These are phyloP conservation scores for button mushroom (Agaricus bisporus) DNA, from an alignment of 768 basidiomycete species.

Conservation along the genomic window DNA sequence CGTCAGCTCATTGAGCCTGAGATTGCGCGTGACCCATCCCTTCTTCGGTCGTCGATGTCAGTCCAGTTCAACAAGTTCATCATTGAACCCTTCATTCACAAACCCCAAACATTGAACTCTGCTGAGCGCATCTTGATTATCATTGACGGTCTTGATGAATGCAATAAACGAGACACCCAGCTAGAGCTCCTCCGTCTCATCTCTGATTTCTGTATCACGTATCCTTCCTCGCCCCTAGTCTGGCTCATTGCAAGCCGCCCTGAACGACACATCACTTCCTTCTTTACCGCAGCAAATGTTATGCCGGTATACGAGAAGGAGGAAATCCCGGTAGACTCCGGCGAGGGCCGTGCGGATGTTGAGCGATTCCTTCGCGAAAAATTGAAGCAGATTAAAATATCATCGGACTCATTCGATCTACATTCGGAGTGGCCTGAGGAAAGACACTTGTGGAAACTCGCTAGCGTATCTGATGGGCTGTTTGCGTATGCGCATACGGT, in stretches of 20 bases:
- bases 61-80: conserved; percentile 13
- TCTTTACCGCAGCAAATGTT: conserved; percentile 1
- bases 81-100: conserved; percentile 5
- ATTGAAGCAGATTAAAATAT: conserved; percentile 5
- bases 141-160: conserved; percentile 23
- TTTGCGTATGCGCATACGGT: conserved; percentile 20
- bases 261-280: conserved; percentile 16
- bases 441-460: conserved; percentile 10
- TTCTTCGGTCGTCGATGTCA: conserved; percentile 3
- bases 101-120: too few species aligned
- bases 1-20: conserved; percentile 1
- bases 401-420: not conserved
- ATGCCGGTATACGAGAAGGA: not conserved
- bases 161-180: conserved; percentile 9
- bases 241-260: conserved; percentile 23
- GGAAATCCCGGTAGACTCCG: conserved; percentile 8
- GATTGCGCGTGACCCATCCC: conserved; percentile 5
- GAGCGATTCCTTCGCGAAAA: conserved; percentile 9
- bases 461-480: conserved; percentile 15
- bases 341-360: conserved; percentile 14
- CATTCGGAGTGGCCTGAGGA: conserved; percentile 15
- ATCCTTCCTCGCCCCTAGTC: conserved; percentile 10
- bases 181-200: conserved; percentile 12
- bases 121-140: not conserved
- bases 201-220: not conserved